Evolutionary conservation across 2,329 filamentous ascomycete species (phyloP), one percentile per base, ranked within the genome.

Genomic region (Colletotrichum sansevieriae): DNA sequence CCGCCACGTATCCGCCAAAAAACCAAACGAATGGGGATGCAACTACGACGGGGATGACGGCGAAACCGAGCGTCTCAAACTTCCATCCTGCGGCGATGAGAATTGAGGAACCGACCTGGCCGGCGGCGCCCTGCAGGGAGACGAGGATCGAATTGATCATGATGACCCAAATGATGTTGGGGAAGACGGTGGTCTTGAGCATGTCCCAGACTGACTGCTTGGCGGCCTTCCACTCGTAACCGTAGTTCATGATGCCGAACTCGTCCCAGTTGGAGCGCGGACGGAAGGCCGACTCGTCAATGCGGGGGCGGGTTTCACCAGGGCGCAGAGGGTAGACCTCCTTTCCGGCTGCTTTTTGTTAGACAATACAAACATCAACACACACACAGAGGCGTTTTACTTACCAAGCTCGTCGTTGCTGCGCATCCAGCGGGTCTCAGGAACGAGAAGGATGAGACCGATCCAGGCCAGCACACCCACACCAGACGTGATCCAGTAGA

Each of bases 371-470:
- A 13, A 13, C 4, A 9, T 25, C 33, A 1, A 29, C 2, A 29
- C 29, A 29, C 29, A 9, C 29, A 29, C 29, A 29, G 29, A 29
- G 9, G 29, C 2, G 6, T 8, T 29, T 29, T 8, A 29, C 55
- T 47, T 51, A 73, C 77, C 75, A 5, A 80, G 72, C 65, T 78
- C 76, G 11, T 77, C 75, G 15, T 65, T 69, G 8, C 76, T 75
- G 22, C 79, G 74, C 0, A 73, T 73, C 75, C 75, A 79, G 5
- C 77, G 74, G 1, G 79, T 80, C 72, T 81, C 79, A 2, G 79
- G 79, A 3, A 81, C 71, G n/a, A 78, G 73, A 2, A 73, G 52
- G n/a, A 81, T 73, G 5, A 81, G 68, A 20, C 73, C 59, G 5
- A 80, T 49, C 79, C 79, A 81, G 3, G 78, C 75, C 0, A 76